Base-by-base conservation (phyloP, 2,329 filamentous ascomycete genomes). In the Arthrobotrys megalospora region DNA sequence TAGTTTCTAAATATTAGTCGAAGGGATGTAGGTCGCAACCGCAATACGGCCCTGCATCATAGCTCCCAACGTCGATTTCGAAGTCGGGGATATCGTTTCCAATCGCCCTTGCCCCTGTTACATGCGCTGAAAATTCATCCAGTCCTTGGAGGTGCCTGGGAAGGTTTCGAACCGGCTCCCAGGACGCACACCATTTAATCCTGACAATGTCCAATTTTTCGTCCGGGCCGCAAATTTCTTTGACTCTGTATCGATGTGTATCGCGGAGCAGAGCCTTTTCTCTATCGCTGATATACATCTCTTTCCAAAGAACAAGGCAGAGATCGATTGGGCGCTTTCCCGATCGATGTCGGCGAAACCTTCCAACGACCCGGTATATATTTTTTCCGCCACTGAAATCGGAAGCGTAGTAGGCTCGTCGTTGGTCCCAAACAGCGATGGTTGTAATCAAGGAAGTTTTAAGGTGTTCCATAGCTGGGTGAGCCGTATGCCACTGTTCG, bases 371-470 rank as follows among this genome's bases (percentile, higher is more conserved):
- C 3, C 47, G 32, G 47, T 68, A 45, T 19, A 68, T 55, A 7
- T 28, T 28, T 21, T 45, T 58, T 1, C 24, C 19, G 3, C 64
- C 48, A 1, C 8, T 38, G 21, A 43, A 58, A 55, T 14, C 32
- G 12, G 64, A 68, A 36, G 50, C 50, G 8, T 28, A 55, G 32
- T 28, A 43, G 1, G 47, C 24, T 11, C 48, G n/a, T 12, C 16
- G 7, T 8, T 68, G 34, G 28, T 68, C 64, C 32, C 21, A 68
- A 1, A 68, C 36, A 1, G 50, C 34, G 6, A 68, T 43, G 3
- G 50, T 45, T 19, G 64, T 58, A 21, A 68, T 45, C n/a, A 68
- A n/a, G 45, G 64, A 66, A 0, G 45, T 68, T 58, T 68, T 68
- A 1, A 66, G 16, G 12, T 66, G 24, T 19, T 68, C 50, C 19